phyloP scores from a whole-genome alignment of 305 asterid genomes.

The Caryopteris hybrid region DNA sequence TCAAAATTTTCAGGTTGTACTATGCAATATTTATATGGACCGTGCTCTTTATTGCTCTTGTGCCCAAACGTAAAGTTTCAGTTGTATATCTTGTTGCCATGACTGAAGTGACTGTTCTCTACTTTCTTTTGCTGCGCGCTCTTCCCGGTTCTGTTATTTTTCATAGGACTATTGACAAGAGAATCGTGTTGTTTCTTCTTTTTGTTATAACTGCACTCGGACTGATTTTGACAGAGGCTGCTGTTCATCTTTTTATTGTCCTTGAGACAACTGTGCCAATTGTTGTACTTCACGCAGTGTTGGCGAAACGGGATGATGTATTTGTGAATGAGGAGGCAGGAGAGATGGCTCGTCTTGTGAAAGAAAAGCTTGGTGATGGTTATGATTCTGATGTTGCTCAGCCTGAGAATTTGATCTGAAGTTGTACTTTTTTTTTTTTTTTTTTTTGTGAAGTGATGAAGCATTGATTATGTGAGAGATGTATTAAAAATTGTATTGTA shows the following conservation, averaged over 20 bases:
- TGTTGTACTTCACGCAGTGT: conserved; percentile 39
- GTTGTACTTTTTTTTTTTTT: no score
- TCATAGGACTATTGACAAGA: conserved; percentile 30
- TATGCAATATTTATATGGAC: conserved; percentile 49
- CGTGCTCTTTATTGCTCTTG: conserved; percentile 54
- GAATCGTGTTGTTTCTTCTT: conserved; percentile 31
- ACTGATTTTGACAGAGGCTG: conserved; percentile 46
- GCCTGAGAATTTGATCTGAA: conserved; percentile 28
- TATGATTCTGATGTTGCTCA: background rate
- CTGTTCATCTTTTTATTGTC: conserved; percentile 45
- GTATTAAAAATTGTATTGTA: no score
- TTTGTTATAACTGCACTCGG: conserved; percentile 18
- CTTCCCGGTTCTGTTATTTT: conserved; percentile 36
- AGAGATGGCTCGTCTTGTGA: conserved; percentile 26
- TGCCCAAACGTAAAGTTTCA: conserved; percentile 52
- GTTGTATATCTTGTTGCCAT: conserved; percentile 40
- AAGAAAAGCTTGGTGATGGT: conserved; percentile 16
- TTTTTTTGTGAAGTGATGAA: no score
- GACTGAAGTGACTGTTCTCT: conserved; percentile 45
- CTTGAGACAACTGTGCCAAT: conserved; percentile 45
- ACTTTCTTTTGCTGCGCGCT: conserved; percentile 41
- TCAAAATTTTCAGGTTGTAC: conserved; percentile 30
- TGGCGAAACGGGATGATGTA: conserved; percentile 29
- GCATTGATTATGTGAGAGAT: no score
- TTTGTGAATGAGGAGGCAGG: conserved; percentile 2